Percentiles rank a stretch among this genome's conserved stretches.
Evolutionary conservation across 148 eudicot genomes (phyloP).

Genomic region (Limonium bicolor): DNA sequence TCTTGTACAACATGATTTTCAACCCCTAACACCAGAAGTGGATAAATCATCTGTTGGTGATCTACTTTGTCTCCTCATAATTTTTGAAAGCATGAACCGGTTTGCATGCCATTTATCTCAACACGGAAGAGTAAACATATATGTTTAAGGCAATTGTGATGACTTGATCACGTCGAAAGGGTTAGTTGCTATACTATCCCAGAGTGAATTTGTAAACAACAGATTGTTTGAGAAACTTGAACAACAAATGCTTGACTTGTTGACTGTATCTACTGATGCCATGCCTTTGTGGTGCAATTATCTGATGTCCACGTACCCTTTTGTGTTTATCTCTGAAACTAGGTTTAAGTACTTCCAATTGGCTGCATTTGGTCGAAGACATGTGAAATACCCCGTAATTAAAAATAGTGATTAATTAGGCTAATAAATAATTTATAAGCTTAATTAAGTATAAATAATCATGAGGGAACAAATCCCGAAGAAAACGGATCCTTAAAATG

Average conservation of each 20-base stretch:
- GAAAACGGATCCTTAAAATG: too few relatives aligned
- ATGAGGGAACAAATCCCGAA: too few relatives aligned
- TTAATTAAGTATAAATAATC: too few relatives aligned
- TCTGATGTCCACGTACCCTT: slow-evolving; percentile 58
- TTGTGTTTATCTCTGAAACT: slow-evolving; percentile 68
- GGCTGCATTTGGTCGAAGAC: slow-evolving; percentile 52
- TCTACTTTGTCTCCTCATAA: slow-evolving; percentile 46
- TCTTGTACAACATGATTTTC: slow-evolving; percentile 21
- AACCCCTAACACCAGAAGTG: slow-evolving; percentile 26
- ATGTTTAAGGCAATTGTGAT: slow-evolving; percentile 43
- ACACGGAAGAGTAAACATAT: slow-evolving; percentile 34
- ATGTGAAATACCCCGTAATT: too few relatives aligned
- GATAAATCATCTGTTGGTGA: slow-evolving; percentile 41
- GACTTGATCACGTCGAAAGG: slow-evolving; percentile 39
- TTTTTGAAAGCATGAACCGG: slow-evolving; percentile 67
- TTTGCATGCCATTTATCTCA: slow-evolving; percentile 44
- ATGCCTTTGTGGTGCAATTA: slow-evolving; percentile 85
- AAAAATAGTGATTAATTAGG: too few relatives aligned
- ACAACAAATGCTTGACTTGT: slow-evolving; percentile 81
- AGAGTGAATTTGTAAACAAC: slow-evolving; percentile 56
- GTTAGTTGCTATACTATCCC: slow-evolving; percentile 23
- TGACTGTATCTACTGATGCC: slow-evolving; percentile 54
- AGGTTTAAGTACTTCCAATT: slow-evolving; percentile 73
- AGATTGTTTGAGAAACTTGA: slow-evolving; percentile 80
- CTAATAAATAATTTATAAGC: too few relatives aligned